phyloP scores from a whole-genome alignment of 495 filamentous ascomycete genomes.

The Friedmanniomyces endolithicus region DNA sequence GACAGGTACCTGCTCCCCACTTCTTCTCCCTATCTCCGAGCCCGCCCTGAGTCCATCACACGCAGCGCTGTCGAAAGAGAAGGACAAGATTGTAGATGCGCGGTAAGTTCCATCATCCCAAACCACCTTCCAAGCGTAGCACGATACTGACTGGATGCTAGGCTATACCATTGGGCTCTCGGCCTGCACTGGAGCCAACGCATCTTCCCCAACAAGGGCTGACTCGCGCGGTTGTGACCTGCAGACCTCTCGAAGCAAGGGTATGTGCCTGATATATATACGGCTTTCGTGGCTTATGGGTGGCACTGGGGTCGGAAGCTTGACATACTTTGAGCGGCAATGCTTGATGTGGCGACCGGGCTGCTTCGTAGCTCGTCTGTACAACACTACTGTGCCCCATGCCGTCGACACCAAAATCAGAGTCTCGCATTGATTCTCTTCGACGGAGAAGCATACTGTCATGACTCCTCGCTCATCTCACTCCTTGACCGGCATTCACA shows the following conservation, averaged over 20 bases:
- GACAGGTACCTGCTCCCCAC: slow-evolving; percentile 11
- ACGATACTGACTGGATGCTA: not conserved
- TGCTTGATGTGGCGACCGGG: not conserved
- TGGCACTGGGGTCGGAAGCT: slow-evolving; percentile 11
- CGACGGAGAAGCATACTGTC: too few species aligned
- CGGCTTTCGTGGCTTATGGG: slow-evolving; percentile 18
- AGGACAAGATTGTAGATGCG: slow-evolving; percentile 19
- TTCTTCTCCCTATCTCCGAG: not conserved
- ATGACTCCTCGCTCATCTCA: too few species aligned
- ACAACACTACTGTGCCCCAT: too few species aligned
- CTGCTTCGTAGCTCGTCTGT: too few species aligned
- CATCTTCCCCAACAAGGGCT: slow-evolving; percentile 10
- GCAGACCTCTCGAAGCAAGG: slow-evolving; percentile 14
- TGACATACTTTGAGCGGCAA: not conserved
- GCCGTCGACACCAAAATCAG: too few species aligned
- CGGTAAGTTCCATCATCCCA: slow-evolving; percentile 12
- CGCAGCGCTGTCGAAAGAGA: slow-evolving; percentile 18
- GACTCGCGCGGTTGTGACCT: slow-evolving; percentile 1
- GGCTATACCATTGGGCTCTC: slow-evolving; percentile 22
- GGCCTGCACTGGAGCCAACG: slow-evolving; percentile 19
- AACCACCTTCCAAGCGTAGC: not conserved
- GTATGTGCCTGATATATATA: slow-evolving; percentile 18
- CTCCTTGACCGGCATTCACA: too few species aligned
- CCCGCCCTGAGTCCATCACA: not conserved
- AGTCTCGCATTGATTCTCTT: too few species aligned